Percentiles rank a stretch among this genome's conserved stretches.
These are phyloP conservation scores for Lenzites betulinus DNA, from an alignment of 768 basidiomycete species.

Conservation along the genomic window DNA sequence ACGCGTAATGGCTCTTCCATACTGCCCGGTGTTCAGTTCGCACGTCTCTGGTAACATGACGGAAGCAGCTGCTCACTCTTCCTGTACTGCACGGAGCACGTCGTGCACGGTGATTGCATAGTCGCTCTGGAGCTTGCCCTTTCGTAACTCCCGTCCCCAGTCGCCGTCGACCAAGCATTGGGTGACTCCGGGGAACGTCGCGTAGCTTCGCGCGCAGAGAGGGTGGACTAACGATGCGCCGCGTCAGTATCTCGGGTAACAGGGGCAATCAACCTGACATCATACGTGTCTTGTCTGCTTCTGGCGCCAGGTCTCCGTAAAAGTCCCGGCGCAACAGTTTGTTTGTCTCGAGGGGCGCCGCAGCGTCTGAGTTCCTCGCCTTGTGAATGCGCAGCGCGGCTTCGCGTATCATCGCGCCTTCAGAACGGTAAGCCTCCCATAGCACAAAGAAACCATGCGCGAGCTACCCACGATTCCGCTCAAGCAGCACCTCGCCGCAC, in stretches of 20 bases:
- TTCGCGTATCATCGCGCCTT: neutral
- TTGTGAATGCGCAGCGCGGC: neutral
- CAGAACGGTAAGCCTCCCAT: neutral
- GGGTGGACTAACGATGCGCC: neutral
- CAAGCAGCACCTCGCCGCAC: neutral
- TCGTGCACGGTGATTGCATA: neutral
- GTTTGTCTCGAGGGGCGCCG: neutral
- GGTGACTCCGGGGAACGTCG: neutral
- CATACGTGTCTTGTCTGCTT: neutral
- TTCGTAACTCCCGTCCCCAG: neutral
- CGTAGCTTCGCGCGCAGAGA: neutral
- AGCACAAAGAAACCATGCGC: neutral
- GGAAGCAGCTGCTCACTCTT: neutral
- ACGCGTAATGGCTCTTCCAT: neutral
- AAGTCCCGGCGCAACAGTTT: neutral
- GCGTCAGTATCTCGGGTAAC: neutral
- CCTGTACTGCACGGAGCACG: neutral
- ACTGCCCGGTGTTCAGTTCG: neutral
- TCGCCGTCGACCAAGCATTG: neutral
- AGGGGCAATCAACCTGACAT: neutral
- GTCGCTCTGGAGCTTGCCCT: neutral
- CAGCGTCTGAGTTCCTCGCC: neutral
- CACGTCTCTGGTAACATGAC: neutral
- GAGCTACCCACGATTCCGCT: neutral
- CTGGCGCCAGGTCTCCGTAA: neutral